These are phyloP conservation scores for Gossypium herbaceum DNA, from an alignment of 345 rosid species.

Conservation along the genomic window DNA sequence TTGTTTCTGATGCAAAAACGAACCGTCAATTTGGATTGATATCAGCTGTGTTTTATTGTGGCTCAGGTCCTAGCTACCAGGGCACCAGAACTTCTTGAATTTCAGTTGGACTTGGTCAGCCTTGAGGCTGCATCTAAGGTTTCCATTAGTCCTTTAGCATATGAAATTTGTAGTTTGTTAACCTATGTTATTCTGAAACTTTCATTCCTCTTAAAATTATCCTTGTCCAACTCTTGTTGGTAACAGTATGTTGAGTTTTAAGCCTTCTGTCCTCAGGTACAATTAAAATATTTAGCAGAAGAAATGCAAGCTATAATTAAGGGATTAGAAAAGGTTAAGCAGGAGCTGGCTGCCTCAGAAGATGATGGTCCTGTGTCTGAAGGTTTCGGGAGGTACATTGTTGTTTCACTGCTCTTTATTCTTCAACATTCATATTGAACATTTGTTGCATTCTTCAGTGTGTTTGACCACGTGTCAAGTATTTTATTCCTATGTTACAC, in stretches of 20 bases:
- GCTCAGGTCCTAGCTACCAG: slow-evolving; percentile 71
- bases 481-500: neutral
- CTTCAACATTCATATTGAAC: neutral
- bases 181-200: neutral
- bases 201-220: neutral
- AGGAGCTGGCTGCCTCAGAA: slow-evolving; percentile 83
- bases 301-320: slow-evolving; percentile 99
- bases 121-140: slow-evolving; percentile 93
- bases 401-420: slow-evolving; percentile 7
- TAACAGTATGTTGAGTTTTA: slow-evolving; percentile 16
- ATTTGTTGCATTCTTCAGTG: slow-evolving; percentile 6
- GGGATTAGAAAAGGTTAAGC: slow-evolving; percentile 91
- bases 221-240: neutral
- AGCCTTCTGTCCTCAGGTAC: slow-evolving; percentile 53
- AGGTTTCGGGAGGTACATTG: slow-evolving; percentile 67
- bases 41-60: slow-evolving; percentile 17
- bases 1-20: neutral
- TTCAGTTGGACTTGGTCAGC: slow-evolving; percentile 74
- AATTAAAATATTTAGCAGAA: slow-evolving; percentile 90
- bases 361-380: slow-evolving; percentile 95
- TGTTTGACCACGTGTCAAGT: neutral
- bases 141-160: slow-evolving; percentile 14
- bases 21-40: neutral
- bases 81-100: slow-evolving; percentile 68
- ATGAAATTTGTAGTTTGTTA: slow-evolving; percentile 5